Base-by-base conservation (phyloP, 2,329 filamentous ascomycete genomes). In the Albophoma yamanashiensis region DNA sequence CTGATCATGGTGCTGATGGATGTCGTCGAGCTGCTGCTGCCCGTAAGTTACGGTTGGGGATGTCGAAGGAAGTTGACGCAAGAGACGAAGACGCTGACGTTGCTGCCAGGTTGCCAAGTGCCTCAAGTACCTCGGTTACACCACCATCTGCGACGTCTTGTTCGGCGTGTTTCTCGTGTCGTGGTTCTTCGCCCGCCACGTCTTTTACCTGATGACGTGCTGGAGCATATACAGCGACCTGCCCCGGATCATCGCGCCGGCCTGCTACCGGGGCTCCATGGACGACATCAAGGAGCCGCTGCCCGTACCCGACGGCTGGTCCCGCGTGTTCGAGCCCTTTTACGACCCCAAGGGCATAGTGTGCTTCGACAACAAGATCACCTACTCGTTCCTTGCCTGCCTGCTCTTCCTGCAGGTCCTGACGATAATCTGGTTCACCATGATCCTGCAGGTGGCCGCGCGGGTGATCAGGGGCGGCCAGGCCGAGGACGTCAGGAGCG, bases 1-100 rank as follows among this genome's bases (percentile, higher is more conserved):
- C 81, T 96, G 57, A 92, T 97, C 62, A 78, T 99, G 57, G 88
- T 91, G 59, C 81, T 96, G 64, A 97, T 97, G 92, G 94, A 99
- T 69, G 81, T 95, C 58, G 90, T 95, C 50, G 94, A 99, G 70
- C 81, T 96, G 58, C 81, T 96, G 62, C 81, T 99, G 55, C 89
- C 93, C 56, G 91, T 96, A 78, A 71, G 87, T 52, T 17, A 9
- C 12, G 1, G 9, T 20, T 31, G 36, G 9, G 12, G 6, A 31
- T 38, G 2, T 2, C 8, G 5, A n/a, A n/a, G n/a, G 5, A 31
- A 31, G 27, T 38, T 38, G 36, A 14, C 55, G 55, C 15, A 7
- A 11, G 11, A 4, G 22, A 14, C 34, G 22, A 9, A 12, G 9
- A n/a, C 11, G 3, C 45, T 58, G 42, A 60, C 4, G 27, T 20